Conservation (phyloP, 768 basidiomycete species). For the Leccinum truebloodii region DNA sequence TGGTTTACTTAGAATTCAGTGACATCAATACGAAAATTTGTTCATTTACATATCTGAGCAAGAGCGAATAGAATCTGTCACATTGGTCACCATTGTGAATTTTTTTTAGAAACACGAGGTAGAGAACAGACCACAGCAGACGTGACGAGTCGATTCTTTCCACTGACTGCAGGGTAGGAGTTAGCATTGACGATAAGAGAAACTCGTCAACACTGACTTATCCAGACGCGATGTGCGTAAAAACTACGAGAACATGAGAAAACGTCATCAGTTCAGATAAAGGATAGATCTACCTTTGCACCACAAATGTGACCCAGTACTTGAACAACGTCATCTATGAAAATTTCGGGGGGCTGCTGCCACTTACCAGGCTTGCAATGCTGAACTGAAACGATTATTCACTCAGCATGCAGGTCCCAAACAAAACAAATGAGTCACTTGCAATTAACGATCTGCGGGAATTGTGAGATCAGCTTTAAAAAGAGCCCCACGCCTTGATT, state of each 20-base stretch:
- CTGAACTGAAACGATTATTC: constrained; percentile 2
- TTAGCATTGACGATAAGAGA: not conserved
- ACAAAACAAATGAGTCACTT: not conserved
- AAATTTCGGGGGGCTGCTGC: not conserved
- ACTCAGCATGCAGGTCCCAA: not conserved
- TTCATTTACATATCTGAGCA: constrained; percentile 17
- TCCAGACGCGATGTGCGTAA: constrained; percentile 30
- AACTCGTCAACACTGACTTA: constrained; percentile 16
- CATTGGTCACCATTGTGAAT: not conserved
- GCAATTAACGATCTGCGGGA: constrained; percentile 7
- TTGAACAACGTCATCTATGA: constrained; percentile 7
- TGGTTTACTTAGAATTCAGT: not conserved
- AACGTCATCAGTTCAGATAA: not conserved
- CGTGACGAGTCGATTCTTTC: constrained; percentile 15
- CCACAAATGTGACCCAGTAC: constrained; percentile 21
- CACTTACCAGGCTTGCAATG: constrained; percentile 7
- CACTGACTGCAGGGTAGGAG: constrained; percentile 19
- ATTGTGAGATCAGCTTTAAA: not conserved
- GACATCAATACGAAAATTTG: not conserved
- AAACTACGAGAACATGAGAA: constrained; percentile 16
- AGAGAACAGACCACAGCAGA: constrained; percentile 15
- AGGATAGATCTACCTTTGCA: constrained; percentile 17
- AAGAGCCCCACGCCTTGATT: not conserved
- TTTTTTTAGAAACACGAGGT: not conserved
- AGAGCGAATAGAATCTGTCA: constrained; percentile 9